phyloP scores from a whole-genome alignment of 176 grass and related monocot species.

The Hordeum marinum region DNA sequence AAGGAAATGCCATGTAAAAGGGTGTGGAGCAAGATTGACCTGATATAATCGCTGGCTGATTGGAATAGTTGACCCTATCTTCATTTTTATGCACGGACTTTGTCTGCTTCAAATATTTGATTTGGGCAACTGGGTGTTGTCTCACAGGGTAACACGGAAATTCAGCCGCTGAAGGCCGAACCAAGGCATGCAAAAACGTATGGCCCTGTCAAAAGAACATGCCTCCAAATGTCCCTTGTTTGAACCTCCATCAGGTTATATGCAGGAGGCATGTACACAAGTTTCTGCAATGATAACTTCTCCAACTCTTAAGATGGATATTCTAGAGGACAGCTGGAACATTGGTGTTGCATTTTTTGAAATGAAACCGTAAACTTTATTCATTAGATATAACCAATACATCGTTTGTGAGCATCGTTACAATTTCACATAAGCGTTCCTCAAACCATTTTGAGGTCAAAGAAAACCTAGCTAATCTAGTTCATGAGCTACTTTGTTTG shows the following conservation, averaged over 20 bases:
- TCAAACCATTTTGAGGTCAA: too few species aligned
- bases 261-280: too few species aligned
- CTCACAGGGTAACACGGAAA: not conserved
- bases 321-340: too few species aligned
- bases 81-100: not conserved
- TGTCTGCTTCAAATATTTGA: conserved; percentile 3
- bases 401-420: too few species aligned
- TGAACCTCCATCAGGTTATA: not conserved
- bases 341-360: too few species aligned
- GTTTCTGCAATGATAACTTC: too few species aligned
- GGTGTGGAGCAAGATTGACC: conserved; percentile 35
- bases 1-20: conserved; percentile 5
- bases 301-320: too few species aligned
- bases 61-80: not conserved
- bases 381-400: too few species aligned
- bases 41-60: not conserved
- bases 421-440: too few species aligned
- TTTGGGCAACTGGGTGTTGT: not conserved
- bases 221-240: not conserved
- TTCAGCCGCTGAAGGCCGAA: not conserved
- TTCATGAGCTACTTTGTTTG: too few species aligned
- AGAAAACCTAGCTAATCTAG: too few species aligned
- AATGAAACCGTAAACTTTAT: too few species aligned
- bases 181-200: not conserved
- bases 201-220: not conserved